These are phyloP conservation scores for Adansonia gregorii DNA, from an alignment of 441 rosid genomes.

Conservation along the genomic window DNA sequence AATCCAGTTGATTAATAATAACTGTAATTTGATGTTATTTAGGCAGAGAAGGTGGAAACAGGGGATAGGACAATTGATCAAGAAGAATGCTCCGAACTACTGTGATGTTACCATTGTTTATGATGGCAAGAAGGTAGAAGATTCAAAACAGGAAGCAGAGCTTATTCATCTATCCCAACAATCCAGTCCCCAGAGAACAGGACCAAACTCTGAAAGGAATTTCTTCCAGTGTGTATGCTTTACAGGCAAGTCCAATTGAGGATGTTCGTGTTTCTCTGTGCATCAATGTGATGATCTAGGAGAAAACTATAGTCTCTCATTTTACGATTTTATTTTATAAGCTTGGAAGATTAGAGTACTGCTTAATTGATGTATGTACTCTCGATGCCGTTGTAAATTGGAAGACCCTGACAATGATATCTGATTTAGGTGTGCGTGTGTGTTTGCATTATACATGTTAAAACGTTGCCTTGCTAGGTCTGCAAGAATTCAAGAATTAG, in stretches of 20 bases:
- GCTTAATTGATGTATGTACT: not conserved
- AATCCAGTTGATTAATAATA: not conserved
- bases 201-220: constrained; percentile 30
- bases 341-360: not conserved
- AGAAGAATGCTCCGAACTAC: constrained; percentile 58
- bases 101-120: constrained; percentile 53
- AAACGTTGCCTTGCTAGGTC: not conserved
- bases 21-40: not conserved
- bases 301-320: not conserved
- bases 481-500: not conserved
- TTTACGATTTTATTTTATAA: not conserved
- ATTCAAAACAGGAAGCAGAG: constrained; percentile 25
- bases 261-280: not conserved
- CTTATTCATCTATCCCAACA: constrained; percentile 12
- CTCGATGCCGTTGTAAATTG: not conserved
- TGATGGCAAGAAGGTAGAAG: constrained; percentile 40
- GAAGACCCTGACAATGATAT: not conserved
- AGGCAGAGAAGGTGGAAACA: constrained; percentile 25
- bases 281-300: not conserved
- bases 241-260: constrained; percentile 44
- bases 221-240: constrained; percentile 49
- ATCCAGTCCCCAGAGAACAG: constrained; percentile 19
- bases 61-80: constrained; percentile 49
- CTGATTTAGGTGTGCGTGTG: not conserved
- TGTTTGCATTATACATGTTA: not conserved